Evolutionary conservation across 108 stramenopile genomes (phyloP).

Genomic region (Fragilaria radians): DNA sequence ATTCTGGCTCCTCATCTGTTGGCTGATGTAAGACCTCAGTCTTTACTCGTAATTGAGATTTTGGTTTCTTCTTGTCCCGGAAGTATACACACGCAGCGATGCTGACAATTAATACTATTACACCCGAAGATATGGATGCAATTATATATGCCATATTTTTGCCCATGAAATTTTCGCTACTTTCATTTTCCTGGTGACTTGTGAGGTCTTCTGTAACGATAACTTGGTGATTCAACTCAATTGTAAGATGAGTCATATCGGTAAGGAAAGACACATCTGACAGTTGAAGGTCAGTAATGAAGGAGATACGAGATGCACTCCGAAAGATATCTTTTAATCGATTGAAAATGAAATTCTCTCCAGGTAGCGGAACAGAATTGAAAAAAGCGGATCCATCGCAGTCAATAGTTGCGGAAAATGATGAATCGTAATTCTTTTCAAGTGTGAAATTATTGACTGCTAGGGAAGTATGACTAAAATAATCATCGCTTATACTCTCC

Average conservation of each 20-base stretch:
- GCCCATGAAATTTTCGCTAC: background rate
- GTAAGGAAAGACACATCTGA: background rate
- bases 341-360: background rate
- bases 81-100: background rate
- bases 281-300: background rate
- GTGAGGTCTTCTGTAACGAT: background rate
- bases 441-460: background rate
- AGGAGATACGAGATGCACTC: background rate
- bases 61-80: background rate
- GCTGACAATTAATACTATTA: background rate
- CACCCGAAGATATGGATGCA: background rate
- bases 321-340: background rate
- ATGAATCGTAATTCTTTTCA: background rate
- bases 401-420: background rate
- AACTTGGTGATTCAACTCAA: background rate
- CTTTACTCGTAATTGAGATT: background rate
- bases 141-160: background rate
- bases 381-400: background rate
- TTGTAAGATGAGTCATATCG: background rate
- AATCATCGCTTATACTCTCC: background rate
- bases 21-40: background rate
- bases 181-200: background rate
- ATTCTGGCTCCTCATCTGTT: background rate
- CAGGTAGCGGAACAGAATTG: background rate
- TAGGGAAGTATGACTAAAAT: background rate